Conservation (phyloP, 1,284 basidiomycete genomes). For the Pholiota adiposa region DNA sequence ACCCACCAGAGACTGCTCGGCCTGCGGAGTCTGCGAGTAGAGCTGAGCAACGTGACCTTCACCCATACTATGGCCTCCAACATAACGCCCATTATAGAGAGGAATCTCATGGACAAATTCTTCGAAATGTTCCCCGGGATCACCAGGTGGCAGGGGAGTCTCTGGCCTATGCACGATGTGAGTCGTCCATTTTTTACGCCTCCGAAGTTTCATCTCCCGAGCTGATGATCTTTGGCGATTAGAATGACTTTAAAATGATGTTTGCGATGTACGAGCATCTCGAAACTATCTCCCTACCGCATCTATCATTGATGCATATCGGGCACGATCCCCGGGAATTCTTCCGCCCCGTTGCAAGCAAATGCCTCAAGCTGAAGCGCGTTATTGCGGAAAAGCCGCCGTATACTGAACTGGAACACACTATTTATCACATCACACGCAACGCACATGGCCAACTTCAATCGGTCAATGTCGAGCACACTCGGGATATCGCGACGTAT, state of each 20-base stretch:
- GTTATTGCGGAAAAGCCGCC: slow-evolving; percentile 15
- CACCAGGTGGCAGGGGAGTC: not conserved
- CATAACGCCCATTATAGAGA: slow-evolving; percentile 1
- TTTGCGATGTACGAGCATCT: slow-evolving; percentile 18
- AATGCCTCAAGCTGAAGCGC: slow-evolving; percentile 11
- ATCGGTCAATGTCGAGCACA: not conserved
- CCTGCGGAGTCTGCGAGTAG: slow-evolving; percentile 11
- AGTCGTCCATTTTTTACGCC: not conserved
- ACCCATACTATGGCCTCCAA: slow-evolving; percentile 12
- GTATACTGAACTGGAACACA: slow-evolving; percentile 14
- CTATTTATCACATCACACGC: slow-evolving; percentile 9
- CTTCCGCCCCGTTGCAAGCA: slow-evolving; percentile 10
- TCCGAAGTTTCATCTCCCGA: not conserved
- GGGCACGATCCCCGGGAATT: slow-evolving; percentile 1
- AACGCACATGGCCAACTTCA: not conserved
- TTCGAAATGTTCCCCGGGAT: slow-evolving; percentile 15
- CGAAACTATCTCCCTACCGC: slow-evolving; percentile 15
- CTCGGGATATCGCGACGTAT: not conserved
- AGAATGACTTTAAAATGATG: slow-evolving; percentile 15
- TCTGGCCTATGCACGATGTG: slow-evolving; percentile 17
- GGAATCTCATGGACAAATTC: slow-evolving; percentile 14
- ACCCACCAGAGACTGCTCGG: not conserved
- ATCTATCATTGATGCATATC: slow-evolving; percentile 11
- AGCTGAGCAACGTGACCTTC: slow-evolving; percentile 3
- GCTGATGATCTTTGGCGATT: not conserved